phyloP scores from a whole-genome alignment of 2,329 filamentous ascomycete genomes.

The Fusarium haematococcum region DNA sequence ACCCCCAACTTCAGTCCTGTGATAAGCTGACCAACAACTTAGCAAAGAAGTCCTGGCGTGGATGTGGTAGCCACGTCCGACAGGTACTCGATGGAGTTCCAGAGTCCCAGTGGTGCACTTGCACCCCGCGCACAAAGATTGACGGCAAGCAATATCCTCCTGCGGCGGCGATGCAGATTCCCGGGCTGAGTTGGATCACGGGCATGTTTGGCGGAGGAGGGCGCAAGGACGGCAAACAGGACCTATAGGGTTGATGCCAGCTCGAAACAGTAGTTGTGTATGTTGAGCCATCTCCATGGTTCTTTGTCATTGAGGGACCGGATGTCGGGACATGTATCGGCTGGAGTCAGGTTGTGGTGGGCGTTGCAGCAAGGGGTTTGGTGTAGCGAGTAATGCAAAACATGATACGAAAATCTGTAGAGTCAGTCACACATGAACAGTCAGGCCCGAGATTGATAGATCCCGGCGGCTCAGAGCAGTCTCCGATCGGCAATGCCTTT shows the following conservation, averaged over 20 bases:
- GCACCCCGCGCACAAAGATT: constrained; percentile 57
- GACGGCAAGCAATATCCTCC: constrained; percentile 60
- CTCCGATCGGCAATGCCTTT: not conserved
- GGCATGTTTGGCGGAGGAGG: constrained; percentile 38
- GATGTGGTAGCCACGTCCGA: constrained; percentile 61
- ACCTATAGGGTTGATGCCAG: constrained; percentile 22
- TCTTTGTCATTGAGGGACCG: not conserved
- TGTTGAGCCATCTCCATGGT: not conserved
- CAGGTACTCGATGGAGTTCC: constrained; percentile 57
- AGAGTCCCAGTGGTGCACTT: constrained; percentile 61
- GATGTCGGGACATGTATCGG: not conserved
- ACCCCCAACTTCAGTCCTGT: not conserved
- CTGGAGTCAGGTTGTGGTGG: not conserved
- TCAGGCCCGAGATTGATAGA: not conserved
- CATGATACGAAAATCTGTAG: constrained; percentile 13
- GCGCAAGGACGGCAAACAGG: constrained; percentile 30
- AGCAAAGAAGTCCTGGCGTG: constrained; percentile 63
- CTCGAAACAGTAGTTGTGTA: not conserved
- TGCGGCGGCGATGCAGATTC: constrained; percentile 53
- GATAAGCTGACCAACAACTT: not conserved
- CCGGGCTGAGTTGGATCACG: constrained; percentile 55
- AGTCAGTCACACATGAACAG: not conserved
- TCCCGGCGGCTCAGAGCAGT: not conserved
- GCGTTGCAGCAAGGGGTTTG: not conserved
- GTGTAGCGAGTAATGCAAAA: not conserved